A percentile compares a stretch with the other conserved stretches of the same genome.
These are phyloP conservation scores for Podaxis pistillaris DNA, from an alignment of 768 basidiomycete species.

Conservation along the genomic window DNA sequence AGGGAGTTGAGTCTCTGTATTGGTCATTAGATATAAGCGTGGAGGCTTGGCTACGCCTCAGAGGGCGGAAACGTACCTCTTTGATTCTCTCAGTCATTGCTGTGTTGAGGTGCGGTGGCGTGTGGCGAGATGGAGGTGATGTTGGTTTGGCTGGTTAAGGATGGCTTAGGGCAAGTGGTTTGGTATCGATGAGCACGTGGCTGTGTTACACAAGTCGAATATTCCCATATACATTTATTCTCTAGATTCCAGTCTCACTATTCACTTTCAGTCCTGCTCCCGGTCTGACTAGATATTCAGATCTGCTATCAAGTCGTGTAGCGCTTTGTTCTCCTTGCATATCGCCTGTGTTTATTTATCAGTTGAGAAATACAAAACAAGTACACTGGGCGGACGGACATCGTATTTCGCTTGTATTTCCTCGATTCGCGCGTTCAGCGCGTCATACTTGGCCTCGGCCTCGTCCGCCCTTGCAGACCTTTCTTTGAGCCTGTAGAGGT, in stretches of 20 bases:
- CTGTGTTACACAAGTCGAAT: background rate
- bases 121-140: conserved; percentile 15
- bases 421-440: conserved; percentile 6
- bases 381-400: background rate
- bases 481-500: background rate
- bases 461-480: background rate
- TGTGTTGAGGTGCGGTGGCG: conserved; percentile 17
- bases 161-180: conserved; percentile 9
- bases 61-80: conserved; percentile 31
- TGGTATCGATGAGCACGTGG: conserved; percentile 15
- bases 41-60: background rate
- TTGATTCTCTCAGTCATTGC: conserved; percentile 45
- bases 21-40: background rate
- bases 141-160: conserved; percentile 10
- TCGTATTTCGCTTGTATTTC: conserved; percentile 3
- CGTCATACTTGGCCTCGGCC: conserved; percentile 6
- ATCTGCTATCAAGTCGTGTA: conserved; percentile 9
- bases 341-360: background rate
- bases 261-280: too few species aligned
- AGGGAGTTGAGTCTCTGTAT: conserved; percentile 71
- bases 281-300: conserved; percentile 1
- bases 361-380: background rate
- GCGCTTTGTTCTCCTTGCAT: conserved; percentile 5
- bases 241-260: background rate
- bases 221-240: background rate